Evolutionary conservation across 2,329 filamentous ascomycete species (phyloP).

Genomic region (Graphilbum ipis-grandicollis): DNA sequence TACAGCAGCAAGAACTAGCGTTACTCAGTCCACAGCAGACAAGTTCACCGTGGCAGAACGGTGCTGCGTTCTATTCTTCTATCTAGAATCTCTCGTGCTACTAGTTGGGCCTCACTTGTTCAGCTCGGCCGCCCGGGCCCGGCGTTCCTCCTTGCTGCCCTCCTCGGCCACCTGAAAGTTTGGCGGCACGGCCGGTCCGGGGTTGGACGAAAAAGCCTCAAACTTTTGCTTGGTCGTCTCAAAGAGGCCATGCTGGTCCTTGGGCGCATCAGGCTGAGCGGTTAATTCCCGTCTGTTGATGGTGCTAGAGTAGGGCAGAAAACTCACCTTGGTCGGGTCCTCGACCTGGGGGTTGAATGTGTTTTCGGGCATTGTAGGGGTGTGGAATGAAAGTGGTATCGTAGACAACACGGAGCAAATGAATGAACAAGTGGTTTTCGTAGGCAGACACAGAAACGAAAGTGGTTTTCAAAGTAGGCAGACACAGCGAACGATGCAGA

Average conservation of each 20-base stretch:
- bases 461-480: too few species aligned
- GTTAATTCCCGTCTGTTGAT: neutral
- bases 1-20: too few species aligned
- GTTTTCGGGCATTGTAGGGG: slow-evolving; percentile 5
- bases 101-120: too few species aligned
- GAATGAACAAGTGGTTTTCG: too few species aligned
- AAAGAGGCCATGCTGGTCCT: slow-evolving; percentile 19
- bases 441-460: too few species aligned
- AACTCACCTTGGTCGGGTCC: slow-evolving; percentile 11
- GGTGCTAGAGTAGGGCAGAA: neutral
- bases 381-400: too few species aligned
- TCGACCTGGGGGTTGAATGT: slow-evolving; percentile 11
- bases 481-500: too few species aligned
- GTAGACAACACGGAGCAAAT: too few species aligned
- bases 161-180: slow-evolving; percentile 35
- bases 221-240: slow-evolving; percentile 26
- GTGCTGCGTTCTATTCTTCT: neutral
- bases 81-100: neutral
- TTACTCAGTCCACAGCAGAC: too few species aligned
- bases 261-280: slow-evolving; percentile 9
- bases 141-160: slow-evolving; percentile 51
- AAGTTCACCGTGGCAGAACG: too few species aligned
- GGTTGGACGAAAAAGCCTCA: slow-evolving; percentile 33
- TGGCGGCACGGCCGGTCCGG: slow-evolving; percentile 38
- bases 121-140: slow-evolving; percentile 44